Conservation (phyloP, 2,329 filamentous ascomycete species). For the Stachybotrys chartarum region DNA sequence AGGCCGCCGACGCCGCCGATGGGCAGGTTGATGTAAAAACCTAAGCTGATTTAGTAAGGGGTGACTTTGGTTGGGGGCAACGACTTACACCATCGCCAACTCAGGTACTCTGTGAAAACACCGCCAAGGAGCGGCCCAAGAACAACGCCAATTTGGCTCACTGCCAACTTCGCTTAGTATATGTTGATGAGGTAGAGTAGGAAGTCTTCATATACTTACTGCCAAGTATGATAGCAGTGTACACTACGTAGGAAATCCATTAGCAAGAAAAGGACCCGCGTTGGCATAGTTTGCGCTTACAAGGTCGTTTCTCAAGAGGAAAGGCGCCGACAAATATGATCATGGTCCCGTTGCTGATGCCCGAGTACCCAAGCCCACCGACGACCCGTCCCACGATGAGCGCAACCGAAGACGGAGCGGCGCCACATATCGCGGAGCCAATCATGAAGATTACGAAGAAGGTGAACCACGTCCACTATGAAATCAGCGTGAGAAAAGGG, state of each 20-base stretch:
- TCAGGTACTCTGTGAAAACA: constrained; percentile 17
- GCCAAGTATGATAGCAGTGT: constrained; percentile 4
- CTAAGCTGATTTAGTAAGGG: constrained; percentile 6
- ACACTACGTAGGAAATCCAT: background rate
- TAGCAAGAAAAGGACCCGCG: background rate
- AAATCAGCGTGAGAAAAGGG: background rate
- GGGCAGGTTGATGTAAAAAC: constrained; percentile 41
- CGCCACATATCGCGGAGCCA: constrained; percentile 13
- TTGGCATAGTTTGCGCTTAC: constrained; percentile 4
- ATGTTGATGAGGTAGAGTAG: background rate
- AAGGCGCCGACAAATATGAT: constrained; percentile 10
- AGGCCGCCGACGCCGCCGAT: constrained; percentile 28
- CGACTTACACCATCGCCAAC: constrained; percentile 22
- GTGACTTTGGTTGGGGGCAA: background rate
- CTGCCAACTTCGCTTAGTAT: background rate
- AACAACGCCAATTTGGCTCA: constrained; percentile 18
- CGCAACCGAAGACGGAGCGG: constrained; percentile 9
- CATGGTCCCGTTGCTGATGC: constrained; percentile 10
- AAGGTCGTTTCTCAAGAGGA: constrained; percentile 9
- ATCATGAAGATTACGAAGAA: constrained; percentile 11
- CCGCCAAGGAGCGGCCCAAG: constrained; percentile 17
- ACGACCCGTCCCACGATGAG: constrained; percentile 13
- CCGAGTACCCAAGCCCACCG: constrained; percentile 10
- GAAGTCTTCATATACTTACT: background rate
- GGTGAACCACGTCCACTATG: constrained; percentile 7